These are phyloP conservation scores for Dioscorea zingiberensis DNA, from an alignment of 106 monocot species.

Conservation along the genomic window DNA sequence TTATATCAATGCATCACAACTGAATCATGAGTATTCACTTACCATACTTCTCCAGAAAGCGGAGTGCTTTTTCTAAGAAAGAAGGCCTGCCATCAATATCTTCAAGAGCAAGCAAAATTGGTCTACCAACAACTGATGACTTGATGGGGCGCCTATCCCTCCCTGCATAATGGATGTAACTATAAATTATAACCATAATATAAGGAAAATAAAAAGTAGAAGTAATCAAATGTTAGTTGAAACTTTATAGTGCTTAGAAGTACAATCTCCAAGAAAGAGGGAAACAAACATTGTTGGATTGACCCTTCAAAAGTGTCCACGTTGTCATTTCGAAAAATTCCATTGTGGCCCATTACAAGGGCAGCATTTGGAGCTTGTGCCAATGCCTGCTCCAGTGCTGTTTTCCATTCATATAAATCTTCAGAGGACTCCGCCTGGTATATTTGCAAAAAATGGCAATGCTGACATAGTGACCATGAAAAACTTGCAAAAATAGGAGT, in stretches of 20 bases:
- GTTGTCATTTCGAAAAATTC: constrained; percentile 96
- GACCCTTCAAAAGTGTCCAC: constrained; percentile 79
- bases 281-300: constrained; percentile 60
- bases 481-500: not conserved
- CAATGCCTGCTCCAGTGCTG: constrained; percentile 85
- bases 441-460: constrained; percentile 11
- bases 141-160: constrained; percentile 89
- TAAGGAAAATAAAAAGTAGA: too few species aligned
- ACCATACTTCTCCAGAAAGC: constrained; percentile 91
- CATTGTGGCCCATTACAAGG: constrained; percentile 98
- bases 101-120: constrained; percentile 97
- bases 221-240: not conserved
- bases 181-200: too few species aligned
- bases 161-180: constrained; percentile 39
- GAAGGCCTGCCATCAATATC: constrained; percentile 99
- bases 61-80: constrained; percentile 85
- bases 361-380: constrained; percentile 98
- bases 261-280: too few species aligned
- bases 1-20: too few species aligned
- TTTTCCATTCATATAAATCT: constrained; percentile 97
- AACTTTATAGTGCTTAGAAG: too few species aligned
- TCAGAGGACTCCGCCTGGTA: constrained; percentile 86
- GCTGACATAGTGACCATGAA: not conserved
- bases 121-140: constrained; percentile 92
- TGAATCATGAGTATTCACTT: constrained; percentile 6